Conservation (phyloP, 305 asterid genomes). For the Fraxinus floribunda region DNA sequence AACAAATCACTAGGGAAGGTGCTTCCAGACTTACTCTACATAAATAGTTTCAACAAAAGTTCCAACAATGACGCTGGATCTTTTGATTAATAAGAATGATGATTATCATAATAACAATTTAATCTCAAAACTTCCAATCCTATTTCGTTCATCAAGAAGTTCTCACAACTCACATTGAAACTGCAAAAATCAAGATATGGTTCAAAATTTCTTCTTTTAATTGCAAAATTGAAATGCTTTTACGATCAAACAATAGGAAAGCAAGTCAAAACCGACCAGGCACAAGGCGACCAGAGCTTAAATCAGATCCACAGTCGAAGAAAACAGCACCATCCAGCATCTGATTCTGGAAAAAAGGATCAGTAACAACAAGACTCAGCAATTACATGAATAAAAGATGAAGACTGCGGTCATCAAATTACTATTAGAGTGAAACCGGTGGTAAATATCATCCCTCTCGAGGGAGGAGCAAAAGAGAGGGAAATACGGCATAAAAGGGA, state of each 20-base stretch:
- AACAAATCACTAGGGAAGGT: neutral
- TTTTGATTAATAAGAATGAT: neutral
- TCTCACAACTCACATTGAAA: neutral
- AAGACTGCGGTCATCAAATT: constrained; percentile 7
- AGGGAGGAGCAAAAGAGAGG: neutral
- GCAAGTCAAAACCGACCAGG: constrained; percentile 64
- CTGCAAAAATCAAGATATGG: neutral
- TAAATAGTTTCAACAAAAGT: neutral
- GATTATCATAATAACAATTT: neutral
- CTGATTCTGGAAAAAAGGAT: constrained; percentile 47
- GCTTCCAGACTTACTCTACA: neutral
- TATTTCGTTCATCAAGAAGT: constrained; percentile 7
- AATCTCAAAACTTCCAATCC: constrained; percentile 6
- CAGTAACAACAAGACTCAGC: constrained; percentile 6
- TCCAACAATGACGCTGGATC: neutral
- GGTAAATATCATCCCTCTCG: neutral
- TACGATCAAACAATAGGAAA: neutral
- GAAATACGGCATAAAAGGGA: neutral
- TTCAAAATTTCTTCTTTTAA: constrained; percentile 5
- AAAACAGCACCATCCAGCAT: constrained; percentile 79
- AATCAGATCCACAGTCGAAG: constrained; percentile 87
- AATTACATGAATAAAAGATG: constrained; percentile 19
- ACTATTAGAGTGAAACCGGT: neutral
- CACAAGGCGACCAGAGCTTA: constrained; percentile 86
- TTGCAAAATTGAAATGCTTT: neutral